Base-by-base conservation (phyloP, 2,329 filamentous ascomycete genomes). In the Geosmithia morbida region DNA sequence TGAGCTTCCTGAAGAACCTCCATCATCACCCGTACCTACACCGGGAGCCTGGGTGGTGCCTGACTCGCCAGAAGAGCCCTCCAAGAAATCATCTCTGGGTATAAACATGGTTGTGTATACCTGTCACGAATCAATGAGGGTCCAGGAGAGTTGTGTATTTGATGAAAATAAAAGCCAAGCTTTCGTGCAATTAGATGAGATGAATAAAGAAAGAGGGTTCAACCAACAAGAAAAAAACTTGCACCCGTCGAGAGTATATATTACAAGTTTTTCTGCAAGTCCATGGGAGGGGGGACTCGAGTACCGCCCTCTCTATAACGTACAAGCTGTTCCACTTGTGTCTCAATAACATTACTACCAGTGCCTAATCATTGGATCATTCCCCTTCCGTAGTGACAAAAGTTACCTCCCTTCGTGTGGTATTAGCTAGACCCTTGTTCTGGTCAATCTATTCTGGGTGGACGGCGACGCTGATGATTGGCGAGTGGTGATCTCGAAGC, bases 1-100 rank as follows among this genome's bases (percentile, higher is more conserved):
- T 19, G 71, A 70, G 51, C 72, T 75, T 17, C 86, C 85, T 39
- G 77, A 74, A 16, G 85, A 84, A 20, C 85, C 86, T 16, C 71
- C 74, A 33, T 75, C 74, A 51, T 66, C 68, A 50, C 77, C 72
- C 47, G 69, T 63, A 17, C 60, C 60, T 29, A 56, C 53, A 22
- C 57, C 60, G 16, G 65, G 64, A 22, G 62, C 62, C 22, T 63
- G 57, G 30, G 60, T 57, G 42, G 61, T 57, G 22, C 61, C 58
- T 29, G 58, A 56, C 44, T 58, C 54, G 40, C 60, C 63, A 39
- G 30, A 26, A 39, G 30, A 26, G 22, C 22, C 8, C 22, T 26
- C 22, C 14, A 17, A 16, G n/a, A 37, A 40, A 37, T 46, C 44
- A 18, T 47, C 29, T 22, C 46, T 47, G 18, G 46, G 46, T n/a